Evolutionary conservation across 1,139 yeast genomes (phyloP).

Genomic region (Williopsis jadinii): DNA sequence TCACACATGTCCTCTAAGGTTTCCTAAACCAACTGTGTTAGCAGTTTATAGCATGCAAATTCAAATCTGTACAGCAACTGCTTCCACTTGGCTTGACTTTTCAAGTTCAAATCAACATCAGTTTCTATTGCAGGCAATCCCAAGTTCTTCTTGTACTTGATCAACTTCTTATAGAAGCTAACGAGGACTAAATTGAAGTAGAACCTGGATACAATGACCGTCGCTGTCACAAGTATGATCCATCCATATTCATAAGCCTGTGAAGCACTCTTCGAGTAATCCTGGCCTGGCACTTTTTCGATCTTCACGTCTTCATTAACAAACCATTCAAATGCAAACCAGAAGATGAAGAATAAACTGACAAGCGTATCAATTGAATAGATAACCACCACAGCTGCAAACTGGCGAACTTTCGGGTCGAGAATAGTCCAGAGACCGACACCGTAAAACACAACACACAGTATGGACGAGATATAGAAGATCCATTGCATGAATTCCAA

Average conservation of each 20-base stretch:
- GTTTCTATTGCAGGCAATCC: conserved; percentile 22
- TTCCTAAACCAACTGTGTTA: conserved; percentile 1
- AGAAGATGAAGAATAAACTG: conserved; percentile 63
- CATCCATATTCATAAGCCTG: conserved; percentile 65
- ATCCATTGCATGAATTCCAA: conserved; percentile 80
- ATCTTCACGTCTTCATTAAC: conserved; percentile 29
- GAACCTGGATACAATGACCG: conserved; percentile 46
- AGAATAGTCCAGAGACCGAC: conserved; percentile 48
- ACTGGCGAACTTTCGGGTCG: conserved; percentile 39
- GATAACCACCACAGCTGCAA: conserved; percentile 56
- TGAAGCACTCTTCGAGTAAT: conserved; percentile 45
- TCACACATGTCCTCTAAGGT: too few species aligned
- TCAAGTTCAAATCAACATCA: conserved; percentile 29
- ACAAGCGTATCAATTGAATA: conserved; percentile 62
- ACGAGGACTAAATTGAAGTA: conserved; percentile 62
- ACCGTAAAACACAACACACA: conserved; percentile 59
- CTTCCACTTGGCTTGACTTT: conserved; percentile 23
- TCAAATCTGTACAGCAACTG: conserved; percentile 27
- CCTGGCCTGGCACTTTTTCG: conserved; percentile 18
- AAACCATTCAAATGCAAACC: conserved; percentile 76
- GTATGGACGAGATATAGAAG: conserved; percentile 60
- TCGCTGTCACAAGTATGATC: conserved; percentile 51
- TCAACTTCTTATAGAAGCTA: conserved; percentile 46
- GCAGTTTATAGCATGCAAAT: conserved; percentile 12
- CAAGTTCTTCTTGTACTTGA: conserved; percentile 26